Conservation (phyloP, 2,329 filamentous ascomycete genomes). For the Myriosclerotinia duriaeana region DNA sequence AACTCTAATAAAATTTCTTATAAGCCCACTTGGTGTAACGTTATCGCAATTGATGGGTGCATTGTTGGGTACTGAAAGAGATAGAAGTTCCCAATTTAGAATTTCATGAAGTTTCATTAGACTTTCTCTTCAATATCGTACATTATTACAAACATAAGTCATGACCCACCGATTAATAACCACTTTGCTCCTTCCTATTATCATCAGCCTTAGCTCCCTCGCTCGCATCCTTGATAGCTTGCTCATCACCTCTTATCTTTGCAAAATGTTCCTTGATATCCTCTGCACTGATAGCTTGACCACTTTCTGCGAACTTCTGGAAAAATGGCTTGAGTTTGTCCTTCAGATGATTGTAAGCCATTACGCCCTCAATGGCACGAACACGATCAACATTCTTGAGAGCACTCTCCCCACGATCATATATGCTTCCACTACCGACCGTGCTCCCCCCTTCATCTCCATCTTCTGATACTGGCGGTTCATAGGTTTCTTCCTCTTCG, state of each 20-base stretch:
- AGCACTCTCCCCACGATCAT: constrained; percentile 89
- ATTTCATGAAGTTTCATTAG: not conserved
- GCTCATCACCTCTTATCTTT: constrained; percentile 83
- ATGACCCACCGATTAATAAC: constrained; percentile 37
- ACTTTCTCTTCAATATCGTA: not conserved
- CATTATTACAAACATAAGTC: constrained; percentile 1
- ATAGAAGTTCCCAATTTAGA: not conserved
- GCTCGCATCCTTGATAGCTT: constrained; percentile 43
- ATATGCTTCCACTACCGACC: constrained; percentile 74
- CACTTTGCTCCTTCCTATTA: constrained; percentile 48
- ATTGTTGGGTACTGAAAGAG: not conserved
- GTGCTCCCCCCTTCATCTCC: constrained; percentile 56
- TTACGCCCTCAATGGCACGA: constrained; percentile 89
- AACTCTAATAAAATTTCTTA: not conserved
- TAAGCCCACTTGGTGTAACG: not conserved
- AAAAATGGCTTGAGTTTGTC: constrained; percentile 96
- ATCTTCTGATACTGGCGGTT: constrained; percentile 77
- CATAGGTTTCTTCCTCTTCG: constrained; percentile 92
- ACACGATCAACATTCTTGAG: constrained; percentile 91
- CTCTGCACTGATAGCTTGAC: constrained; percentile 83
- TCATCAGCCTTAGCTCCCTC: constrained; percentile 39
- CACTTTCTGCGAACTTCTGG: constrained; percentile 89
- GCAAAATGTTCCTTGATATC: constrained; percentile 98
- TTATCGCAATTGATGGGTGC: not conserved
- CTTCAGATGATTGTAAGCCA: constrained; percentile 96